A percentile compares a stretch with the other conserved stretches of the same genome.
Evolutionary conservation across 148 eudicot species (phyloP).

Genomic region (Nepenthes gracilis): DNA sequence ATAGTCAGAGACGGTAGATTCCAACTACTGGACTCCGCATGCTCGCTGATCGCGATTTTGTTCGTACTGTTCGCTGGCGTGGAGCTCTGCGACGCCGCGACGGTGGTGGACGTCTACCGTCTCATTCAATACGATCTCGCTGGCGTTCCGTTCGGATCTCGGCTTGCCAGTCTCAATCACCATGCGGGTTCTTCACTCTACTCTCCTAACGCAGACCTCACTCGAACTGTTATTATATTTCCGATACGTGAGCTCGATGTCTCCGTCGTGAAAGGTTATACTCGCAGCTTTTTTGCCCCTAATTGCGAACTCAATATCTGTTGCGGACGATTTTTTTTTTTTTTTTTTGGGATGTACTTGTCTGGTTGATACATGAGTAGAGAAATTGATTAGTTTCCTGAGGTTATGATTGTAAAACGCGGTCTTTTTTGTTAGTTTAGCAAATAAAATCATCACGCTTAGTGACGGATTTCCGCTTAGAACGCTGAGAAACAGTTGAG

Average conservation of each 20-base stretch:
- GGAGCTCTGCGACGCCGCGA: conserved; percentile 82
- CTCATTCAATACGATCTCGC: conserved; percentile 91
- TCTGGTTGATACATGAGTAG: too few relatives aligned
- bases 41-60: conserved; percentile 36
- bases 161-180: conserved; percentile 66
- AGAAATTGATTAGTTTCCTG: too few relatives aligned
- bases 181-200: conserved; percentile 76
- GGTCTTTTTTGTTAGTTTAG: too few relatives aligned
- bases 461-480: too few relatives aligned
- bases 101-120: conserved; percentile 95
- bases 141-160: conserved; percentile 90
- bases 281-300: background rate
- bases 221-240: conserved; percentile 67
- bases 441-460: too few relatives aligned
- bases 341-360: background rate
- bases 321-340: background rate
- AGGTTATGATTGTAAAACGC: too few relatives aligned
- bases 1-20: conserved; percentile 16
- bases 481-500: too few relatives aligned
- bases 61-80: conserved; percentile 58
- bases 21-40: conserved; percentile 29
- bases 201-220: conserved; percentile 52
- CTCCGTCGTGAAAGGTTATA: conserved; percentile 52
- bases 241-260: conserved; percentile 70
- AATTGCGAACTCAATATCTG: background rate